Base-by-base conservation (phyloP, 116 monocot genomes). In the Posidonia oceanica region DNA sequence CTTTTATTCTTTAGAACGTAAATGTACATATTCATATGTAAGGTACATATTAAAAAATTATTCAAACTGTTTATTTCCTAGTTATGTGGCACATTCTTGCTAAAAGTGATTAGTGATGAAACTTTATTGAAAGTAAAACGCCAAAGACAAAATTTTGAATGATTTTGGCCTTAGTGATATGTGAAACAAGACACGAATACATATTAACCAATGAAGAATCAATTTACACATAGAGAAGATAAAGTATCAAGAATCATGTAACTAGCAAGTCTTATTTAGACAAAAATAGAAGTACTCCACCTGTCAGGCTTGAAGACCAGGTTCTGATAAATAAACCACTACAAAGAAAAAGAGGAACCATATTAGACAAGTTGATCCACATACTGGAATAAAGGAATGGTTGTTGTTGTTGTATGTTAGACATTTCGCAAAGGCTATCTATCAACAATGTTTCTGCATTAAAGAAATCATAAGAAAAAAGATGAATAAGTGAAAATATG, bases 311-410 rank as follows among this genome's bases (percentile, higher is more conserved):
- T 86, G 86, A 78, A 86, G 54, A 85, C 52, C 59, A 89, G 63
- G 75, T 89, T 85, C 23, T 71, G 74, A 39, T 89, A 89, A 36
- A 72, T 81, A 74, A 89, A 89, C 85, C 89, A 89, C 89, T 89
- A 83, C 54, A 78, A 73, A 18, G 59, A 15, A 66, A 62, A 17
- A 66, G n/a, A 36, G 23, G 41, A 13, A 61, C 14, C 21, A 36
- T 29, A 13, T 61, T 61, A 61, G 36, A 7, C 22, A 61, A 21
- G 14, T 61, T 20, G 21, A 61, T 12, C 18, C 36, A 13, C 23
- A 13, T 21, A 21, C 18, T 14, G 13, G 10, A 13, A 61, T 36
- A 61, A 61, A 23, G 14, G 14, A 22, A 59, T 61, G 48, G 12
- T 48, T 48, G 48, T 48, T 48, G 48, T 12, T 48, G 48, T 48